Percentiles rank a stretch among this genome's conserved stretches.
Conservation (phyloP, 2,329 filamentous ascomycete species). For the Paecilomyces niveus region DNA sequence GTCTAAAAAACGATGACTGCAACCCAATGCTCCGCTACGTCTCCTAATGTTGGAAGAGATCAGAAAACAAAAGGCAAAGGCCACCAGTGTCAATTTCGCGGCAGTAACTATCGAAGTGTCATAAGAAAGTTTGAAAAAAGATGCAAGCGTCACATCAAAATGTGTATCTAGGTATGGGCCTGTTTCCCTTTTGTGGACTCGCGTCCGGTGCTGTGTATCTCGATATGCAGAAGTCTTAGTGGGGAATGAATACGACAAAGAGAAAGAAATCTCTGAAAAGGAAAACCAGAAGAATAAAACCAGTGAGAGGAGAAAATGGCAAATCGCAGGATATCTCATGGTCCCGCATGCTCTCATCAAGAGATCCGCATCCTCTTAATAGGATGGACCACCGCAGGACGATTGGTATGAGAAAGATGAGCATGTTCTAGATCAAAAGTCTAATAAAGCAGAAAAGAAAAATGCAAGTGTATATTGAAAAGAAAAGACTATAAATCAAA, state of each 20-base stretch:
- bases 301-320: neutral
- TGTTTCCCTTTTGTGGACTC: conserved; percentile 3
- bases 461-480: neutral
- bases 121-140: neutral
- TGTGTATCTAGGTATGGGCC: neutral
- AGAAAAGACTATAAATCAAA: neutral
- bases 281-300: neutral
- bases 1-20: neutral
- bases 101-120: neutral
- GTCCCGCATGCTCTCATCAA: neutral
- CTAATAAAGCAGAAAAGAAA: neutral
- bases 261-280: neutral
- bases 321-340: neutral
- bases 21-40: neutral
- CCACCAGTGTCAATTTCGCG: neutral
- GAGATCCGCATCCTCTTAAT: neutral
- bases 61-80: neutral
- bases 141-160: neutral
- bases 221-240: neutral
- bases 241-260: neutral
- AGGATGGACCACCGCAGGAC: neutral
- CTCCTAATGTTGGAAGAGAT: neutral
- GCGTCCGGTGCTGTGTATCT: conserved; percentile 6
- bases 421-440: neutral
- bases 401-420: neutral